phyloP scores from a whole-genome alignment of 2,329 filamentous ascomycete genomes.

The Colletotrichum sansevieriae region DNA sequence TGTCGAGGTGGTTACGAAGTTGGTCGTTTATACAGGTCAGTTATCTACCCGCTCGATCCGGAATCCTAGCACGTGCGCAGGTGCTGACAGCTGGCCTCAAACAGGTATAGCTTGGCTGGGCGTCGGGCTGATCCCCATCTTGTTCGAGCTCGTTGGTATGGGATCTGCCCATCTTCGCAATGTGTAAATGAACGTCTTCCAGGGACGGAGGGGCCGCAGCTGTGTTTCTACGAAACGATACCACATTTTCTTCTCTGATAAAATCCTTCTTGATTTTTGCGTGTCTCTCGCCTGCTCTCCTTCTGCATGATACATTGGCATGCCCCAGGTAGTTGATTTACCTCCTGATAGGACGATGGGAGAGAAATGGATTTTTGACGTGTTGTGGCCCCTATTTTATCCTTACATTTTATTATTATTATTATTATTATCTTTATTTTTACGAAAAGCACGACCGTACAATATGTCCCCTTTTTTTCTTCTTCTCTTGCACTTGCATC shows the following conservation, averaged over 20 bases:
- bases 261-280: constrained; percentile 11
- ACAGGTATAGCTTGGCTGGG: constrained; percentile 86
- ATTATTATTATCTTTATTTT: background rate
- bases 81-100: constrained; percentile 36
- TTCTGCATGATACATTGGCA: constrained; percentile 32
- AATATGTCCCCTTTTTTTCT: background rate
- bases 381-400: background rate
- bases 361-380: background rate
- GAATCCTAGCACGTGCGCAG: constrained; percentile 9
- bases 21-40: constrained; percentile 93
- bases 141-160: constrained; percentile 74
- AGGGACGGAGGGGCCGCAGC: background rate
- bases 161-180: constrained; percentile 57
- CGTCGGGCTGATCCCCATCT: constrained; percentile 78
- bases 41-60: constrained; percentile 23
- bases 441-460: constrained; percentile 37
- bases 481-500: constrained; percentile 32
- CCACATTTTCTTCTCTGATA: background rate
- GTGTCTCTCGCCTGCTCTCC: too few relatives aligned
- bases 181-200: constrained; percentile 10
- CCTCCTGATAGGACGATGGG: background rate
- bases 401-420: too few relatives aligned
- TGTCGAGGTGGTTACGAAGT: constrained; percentile 97
- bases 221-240: constrained; percentile 9
- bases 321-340: background rate